Evolutionary conservation across 441 rosid genomes (phyloP).

Genomic region (Croton laevigatus): DNA sequence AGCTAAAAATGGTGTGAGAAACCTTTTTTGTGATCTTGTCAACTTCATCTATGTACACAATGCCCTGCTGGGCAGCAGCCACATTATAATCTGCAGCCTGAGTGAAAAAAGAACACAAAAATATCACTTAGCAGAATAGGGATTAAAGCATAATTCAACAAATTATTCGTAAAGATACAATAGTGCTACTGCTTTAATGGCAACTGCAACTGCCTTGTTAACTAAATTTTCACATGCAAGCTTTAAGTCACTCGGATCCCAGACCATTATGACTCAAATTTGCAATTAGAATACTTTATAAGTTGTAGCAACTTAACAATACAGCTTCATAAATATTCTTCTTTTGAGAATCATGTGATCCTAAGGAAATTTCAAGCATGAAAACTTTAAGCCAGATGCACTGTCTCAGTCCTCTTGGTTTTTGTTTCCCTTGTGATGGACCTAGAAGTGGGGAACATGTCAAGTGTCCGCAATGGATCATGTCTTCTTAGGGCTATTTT

Average conservation of each 20-base stretch:
- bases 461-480: too few relatives aligned
- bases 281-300: neutral
- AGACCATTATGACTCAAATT: neutral
- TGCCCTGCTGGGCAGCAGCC: constrained; percentile 99
- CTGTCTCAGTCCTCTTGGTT: neutral
- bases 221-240: neutral
- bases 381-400: neutral
- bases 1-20: neutral
- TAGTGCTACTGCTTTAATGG: neutral
- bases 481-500: too few relatives aligned
- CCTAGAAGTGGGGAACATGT: too few relatives aligned
- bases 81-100: constrained; percentile 97
- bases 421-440: too few relatives aligned
- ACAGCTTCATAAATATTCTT: neutral
- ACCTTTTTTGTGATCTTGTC: constrained; percentile 99
- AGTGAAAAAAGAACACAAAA: constrained; percentile 15
- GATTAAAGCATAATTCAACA: neutral
- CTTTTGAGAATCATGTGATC: neutral
- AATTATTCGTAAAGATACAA: neutral
- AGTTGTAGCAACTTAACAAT: neutral
- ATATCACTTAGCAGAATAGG: neutral
- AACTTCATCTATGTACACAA: constrained; percentile 96
- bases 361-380: neutral
- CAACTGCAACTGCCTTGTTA: neutral
- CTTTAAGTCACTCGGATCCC: neutral